A percentile compares a stretch with the other conserved stretches of the same genome.
Evolutionary conservation across 495 filamentous ascomycete genomes (phyloP).

Genomic region (Penicillium bovifimosum): DNA sequence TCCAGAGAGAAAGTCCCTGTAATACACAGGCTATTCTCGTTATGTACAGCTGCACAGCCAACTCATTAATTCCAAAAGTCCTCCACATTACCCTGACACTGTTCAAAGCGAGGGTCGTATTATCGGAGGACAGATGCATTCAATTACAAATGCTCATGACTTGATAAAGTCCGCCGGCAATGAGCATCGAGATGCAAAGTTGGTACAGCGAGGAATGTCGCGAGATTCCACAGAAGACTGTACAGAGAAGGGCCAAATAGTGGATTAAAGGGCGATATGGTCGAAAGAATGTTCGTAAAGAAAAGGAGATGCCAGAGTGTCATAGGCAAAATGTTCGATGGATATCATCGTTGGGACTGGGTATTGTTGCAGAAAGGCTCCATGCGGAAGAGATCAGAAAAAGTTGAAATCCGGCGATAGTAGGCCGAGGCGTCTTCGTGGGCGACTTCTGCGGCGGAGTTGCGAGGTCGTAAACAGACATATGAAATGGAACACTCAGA

Average conservation of each 20-base stretch:
- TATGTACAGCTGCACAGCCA: constrained; percentile 41
- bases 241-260: constrained; percentile 30
- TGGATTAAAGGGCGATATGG: constrained; percentile 34
- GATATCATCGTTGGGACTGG: not conserved
- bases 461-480: constrained; percentile 24
- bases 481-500: constrained; percentile 24
- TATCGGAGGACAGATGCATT: constrained; percentile 17
- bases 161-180: constrained; percentile 6
- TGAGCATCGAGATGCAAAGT: constrained; percentile 26
- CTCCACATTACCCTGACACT: constrained; percentile 7
- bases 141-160: constrained; percentile 12
- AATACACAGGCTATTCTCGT: constrained; percentile 10
- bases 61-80: constrained; percentile 12
- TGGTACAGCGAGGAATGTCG: constrained; percentile 25
- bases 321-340: constrained; percentile 3
- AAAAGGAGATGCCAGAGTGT: constrained; percentile 27
- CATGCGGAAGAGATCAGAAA: constrained; percentile 3
- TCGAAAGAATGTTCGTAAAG: constrained; percentile 17
- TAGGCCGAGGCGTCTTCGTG: constrained; percentile 25
- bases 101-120: constrained; percentile 11
- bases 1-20: constrained; percentile 18
- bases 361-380: constrained; percentile 1
- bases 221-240: constrained; percentile 13
- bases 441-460: constrained; percentile 10
- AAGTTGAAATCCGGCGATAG: constrained; percentile 2